Conservation (phyloP, 2,329 filamentous ascomycete genomes). For the Gyromitra esculenta region DNA sequence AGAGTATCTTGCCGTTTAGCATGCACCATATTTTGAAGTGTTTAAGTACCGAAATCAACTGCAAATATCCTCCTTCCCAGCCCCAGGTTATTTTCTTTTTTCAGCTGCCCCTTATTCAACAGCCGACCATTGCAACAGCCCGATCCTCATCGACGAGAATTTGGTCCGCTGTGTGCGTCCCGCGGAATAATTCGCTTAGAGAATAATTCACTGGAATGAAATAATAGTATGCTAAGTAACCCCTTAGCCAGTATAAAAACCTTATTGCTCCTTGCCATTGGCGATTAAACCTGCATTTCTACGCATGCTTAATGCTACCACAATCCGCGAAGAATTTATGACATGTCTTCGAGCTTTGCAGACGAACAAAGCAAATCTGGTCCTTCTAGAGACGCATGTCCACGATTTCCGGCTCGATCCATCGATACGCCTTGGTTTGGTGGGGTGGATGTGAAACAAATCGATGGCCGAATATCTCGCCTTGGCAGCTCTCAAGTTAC, state of each 20-base stretch:
- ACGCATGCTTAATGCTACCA: not conserved
- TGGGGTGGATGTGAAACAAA: not conserved
- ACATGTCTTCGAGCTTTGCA: constrained; percentile 24
- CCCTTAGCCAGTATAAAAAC: not conserved
- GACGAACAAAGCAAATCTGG: not conserved
- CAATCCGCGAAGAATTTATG: not conserved
- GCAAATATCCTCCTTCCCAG: not conserved
- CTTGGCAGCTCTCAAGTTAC: not conserved
- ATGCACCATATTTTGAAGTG: not conserved
- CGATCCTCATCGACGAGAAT: not conserved
- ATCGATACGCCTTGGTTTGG: not conserved
- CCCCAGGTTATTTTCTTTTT: not conserved
- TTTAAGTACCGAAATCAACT: not conserved
- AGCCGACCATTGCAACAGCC: not conserved
- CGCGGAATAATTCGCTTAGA: constrained; percentile 9
- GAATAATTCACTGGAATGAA: not conserved
- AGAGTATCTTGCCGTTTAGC: not conserved
- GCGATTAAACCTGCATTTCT: not conserved
- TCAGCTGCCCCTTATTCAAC: not conserved
- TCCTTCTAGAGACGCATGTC: not conserved
- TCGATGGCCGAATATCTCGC: not conserved
- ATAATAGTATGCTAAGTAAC: not conserved
- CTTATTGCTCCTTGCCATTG: not conserved
- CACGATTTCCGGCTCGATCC: not conserved
- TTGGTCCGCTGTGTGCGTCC: not conserved